A percentile compares a stretch with the other conserved stretches of the same genome.
Conservation (phyloP, 2,329 filamentous ascomycete species). For the Calonectria leucothoes region DNA sequence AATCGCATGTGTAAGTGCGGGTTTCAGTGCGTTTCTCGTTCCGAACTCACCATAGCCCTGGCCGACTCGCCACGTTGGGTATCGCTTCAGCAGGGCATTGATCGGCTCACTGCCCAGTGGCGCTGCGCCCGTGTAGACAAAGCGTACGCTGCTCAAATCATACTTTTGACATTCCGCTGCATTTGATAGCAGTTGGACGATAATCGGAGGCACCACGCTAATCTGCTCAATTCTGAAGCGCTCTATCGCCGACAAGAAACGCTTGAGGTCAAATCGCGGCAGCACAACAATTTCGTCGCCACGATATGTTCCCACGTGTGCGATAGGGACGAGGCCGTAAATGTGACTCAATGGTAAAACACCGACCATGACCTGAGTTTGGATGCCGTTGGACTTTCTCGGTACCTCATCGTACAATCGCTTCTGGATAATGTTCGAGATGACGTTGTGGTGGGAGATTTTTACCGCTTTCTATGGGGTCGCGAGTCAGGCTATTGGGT, state of each 20-base stretch:
- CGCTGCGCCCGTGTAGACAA: slow-evolving; percentile 78
- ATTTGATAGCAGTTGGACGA: slow-evolving; percentile 77
- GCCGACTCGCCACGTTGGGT: slow-evolving; percentile 72
- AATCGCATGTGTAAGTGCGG: slow-evolving; percentile 22
- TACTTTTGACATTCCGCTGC: slow-evolving; percentile 68
- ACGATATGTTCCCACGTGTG: slow-evolving; percentile 73
- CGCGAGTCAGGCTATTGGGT: not conserved
- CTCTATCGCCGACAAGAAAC: slow-evolving; percentile 72
- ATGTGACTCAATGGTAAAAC: slow-evolving; percentile 85
- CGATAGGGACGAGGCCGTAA: slow-evolving; percentile 79
- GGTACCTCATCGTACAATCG: slow-evolving; percentile 53
- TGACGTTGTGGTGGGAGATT: slow-evolving; percentile 84
- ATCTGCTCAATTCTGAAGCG: slow-evolving; percentile 75
- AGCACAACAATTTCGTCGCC: slow-evolving; percentile 81
- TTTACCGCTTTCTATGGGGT: slow-evolving; percentile 79
- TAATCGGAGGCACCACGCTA: slow-evolving; percentile 80
- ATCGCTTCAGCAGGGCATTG: slow-evolving; percentile 67
- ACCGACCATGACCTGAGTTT: slow-evolving; percentile 66
- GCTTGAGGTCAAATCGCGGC: slow-evolving; percentile 78
- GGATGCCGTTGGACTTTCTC: slow-evolving; percentile 48
- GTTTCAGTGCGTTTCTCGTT: no score
- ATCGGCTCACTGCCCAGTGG: slow-evolving; percentile 77
- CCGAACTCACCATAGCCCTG: slow-evolving; percentile 52
- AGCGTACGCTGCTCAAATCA: slow-evolving; percentile 73
- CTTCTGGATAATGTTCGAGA: slow-evolving; percentile 78